A percentile compares a stretch with the other conserved stretches of the same genome.
These are phyloP conservation scores for Drechslera avenae DNA, from an alignment of 2,329 filamentous ascomycete genomes.

Conservation along the genomic window DNA sequence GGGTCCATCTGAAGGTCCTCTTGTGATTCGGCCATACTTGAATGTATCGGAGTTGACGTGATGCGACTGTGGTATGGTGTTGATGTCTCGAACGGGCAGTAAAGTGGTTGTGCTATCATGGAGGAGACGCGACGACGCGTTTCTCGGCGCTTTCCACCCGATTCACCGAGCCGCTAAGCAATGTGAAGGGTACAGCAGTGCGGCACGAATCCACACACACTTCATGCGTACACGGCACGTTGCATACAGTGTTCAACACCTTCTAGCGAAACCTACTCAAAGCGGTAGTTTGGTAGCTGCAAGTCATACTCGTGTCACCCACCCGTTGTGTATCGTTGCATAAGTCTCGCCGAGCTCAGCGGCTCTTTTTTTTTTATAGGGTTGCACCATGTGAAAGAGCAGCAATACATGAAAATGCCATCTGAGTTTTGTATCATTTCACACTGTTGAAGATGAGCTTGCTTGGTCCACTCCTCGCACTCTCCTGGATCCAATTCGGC, in stretches of 20 bases:
- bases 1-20: constrained; percentile 43
- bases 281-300: constrained; percentile 9
- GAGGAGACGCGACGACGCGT: constrained; percentile 27
- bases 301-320: constrained; percentile 8
- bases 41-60: not conserved
- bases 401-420: too few species aligned
- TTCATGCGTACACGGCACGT: constrained; percentile 25
- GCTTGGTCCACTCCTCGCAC: constrained; percentile 25
- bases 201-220: constrained; percentile 12
- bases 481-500: constrained; percentile 57
- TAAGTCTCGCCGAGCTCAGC: constrained; percentile 6
- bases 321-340: constrained; percentile 3
- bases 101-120: constrained; percentile 8
- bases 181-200: constrained; percentile 5
- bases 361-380: not conserved
- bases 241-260: constrained; percentile 28
- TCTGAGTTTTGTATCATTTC: not conserved
- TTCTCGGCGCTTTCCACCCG: constrained; percentile 6
- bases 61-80: not conserved
- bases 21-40: constrained; percentile 33
- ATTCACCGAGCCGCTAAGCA: constrained; percentile 11
- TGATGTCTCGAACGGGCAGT: constrained; percentile 1
- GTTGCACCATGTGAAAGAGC: not conserved
- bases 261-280: constrained; percentile 18
- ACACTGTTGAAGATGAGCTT: constrained; percentile 22